Conservation (phyloP, 352 stramenopile genomes). For the Phytophthora pinifolia region DNA sequence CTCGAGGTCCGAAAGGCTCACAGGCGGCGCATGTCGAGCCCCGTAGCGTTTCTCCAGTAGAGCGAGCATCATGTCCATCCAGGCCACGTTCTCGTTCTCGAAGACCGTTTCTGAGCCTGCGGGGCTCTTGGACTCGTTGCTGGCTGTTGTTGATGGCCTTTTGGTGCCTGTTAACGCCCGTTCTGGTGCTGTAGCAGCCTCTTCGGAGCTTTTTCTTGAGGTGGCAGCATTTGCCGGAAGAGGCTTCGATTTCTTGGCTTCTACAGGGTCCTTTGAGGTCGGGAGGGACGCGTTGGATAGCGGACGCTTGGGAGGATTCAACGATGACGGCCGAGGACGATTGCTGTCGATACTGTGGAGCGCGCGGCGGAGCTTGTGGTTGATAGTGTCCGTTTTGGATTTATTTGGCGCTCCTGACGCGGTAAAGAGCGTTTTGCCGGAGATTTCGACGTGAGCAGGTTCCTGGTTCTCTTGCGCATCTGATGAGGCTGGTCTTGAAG, state of each 20-base stretch:
- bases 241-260: conserved; percentile 12
- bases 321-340: not conserved
- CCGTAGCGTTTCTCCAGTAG: conserved; percentile 70
- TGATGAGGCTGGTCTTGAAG: not conserved
- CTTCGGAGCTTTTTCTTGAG: not conserved
- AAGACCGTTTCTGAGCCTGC: too few species aligned
- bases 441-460: conserved; percentile 7
- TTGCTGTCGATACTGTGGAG: conserved; percentile 39
- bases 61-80: conserved; percentile 83
- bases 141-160: not conserved
- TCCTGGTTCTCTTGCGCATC: conserved; percentile 44
- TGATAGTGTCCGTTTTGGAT: conserved; percentile 2
- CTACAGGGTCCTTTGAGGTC: conserved; percentile 3
- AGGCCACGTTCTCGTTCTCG: conserved; percentile 74
- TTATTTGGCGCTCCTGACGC: conserved; percentile 17
- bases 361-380: conserved; percentile 19
- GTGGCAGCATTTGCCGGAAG: not conserved
- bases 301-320: conserved; percentile 1
- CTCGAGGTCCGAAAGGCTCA: conserved; percentile 48
- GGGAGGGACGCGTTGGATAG: not conserved
- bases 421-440: conserved; percentile 2
- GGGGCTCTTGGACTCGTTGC: not conserved
- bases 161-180: conserved; percentile 8
- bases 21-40: conserved; percentile 26
- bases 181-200: conserved; percentile 1